Evolutionary conservation across 192 early-diverging fungal genomes (phyloP).

Genomic region (Borealophlyctis nickersoniae): DNA sequence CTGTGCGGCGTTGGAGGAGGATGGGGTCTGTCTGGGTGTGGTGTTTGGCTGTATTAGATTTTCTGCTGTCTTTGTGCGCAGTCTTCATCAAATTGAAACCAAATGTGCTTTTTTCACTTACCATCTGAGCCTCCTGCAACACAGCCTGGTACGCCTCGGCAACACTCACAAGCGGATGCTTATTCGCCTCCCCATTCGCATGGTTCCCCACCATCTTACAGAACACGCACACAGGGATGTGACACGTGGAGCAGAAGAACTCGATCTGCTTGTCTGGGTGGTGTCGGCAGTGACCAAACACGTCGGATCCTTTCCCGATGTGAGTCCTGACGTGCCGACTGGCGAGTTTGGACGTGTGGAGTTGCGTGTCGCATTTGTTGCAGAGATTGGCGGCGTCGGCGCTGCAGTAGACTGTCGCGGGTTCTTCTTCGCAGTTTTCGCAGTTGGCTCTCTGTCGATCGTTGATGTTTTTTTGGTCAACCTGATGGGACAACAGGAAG

Average conservation of each 20-base stretch:
- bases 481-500: slow-evolving; percentile 6
- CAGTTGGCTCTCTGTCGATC: slow-evolving; percentile 51
- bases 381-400: slow-evolving; percentile 58
- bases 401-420: slow-evolving; percentile 52
- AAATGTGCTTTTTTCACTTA: too few relatives aligned
- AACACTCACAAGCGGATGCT: slow-evolving; percentile 56
- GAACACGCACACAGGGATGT: slow-evolving; percentile 58
- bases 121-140: slow-evolving; percentile 48
- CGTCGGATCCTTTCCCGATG: slow-evolving; percentile 56
- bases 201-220: slow-evolving; percentile 67
- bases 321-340: slow-evolving; percentile 45
- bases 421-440: slow-evolving; percentile 57
- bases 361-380: slow-evolving; percentile 51
- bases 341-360: slow-evolving; percentile 55
- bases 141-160: slow-evolving; percentile 53
- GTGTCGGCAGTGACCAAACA: slow-evolving; percentile 57
- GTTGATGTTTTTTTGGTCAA: not conserved
- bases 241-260: slow-evolving; percentile 65
- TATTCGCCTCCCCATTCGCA: slow-evolving; percentile 53
- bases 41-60: too few relatives aligned
- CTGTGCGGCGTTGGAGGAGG: slow-evolving; percentile 39
- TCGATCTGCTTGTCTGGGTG: slow-evolving; percentile 55
- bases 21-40: slow-evolving; percentile 52
- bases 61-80: too few relatives aligned
- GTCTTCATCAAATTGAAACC: slow-evolving; percentile 2